phyloP scores from a whole-genome alignment of 2,329 filamentous ascomycete genomes.

The Fusarium sp. region DNA sequence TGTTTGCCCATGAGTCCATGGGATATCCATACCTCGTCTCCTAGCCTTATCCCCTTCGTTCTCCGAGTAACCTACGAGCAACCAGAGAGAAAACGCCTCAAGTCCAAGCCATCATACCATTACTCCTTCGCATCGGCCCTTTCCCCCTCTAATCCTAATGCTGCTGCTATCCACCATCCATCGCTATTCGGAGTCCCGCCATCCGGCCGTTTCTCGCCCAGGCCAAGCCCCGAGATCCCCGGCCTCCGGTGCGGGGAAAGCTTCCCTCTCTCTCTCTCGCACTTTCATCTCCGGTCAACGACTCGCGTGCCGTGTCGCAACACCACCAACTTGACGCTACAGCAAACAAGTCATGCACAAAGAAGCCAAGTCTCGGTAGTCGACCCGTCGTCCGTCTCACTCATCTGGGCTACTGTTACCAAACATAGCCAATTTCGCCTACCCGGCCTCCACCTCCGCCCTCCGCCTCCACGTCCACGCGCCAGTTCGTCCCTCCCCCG shows the following conservation, averaged over 20 bases:
- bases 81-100: background rate
- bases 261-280: slow-evolving; percentile 16
- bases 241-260: slow-evolving; percentile 28
- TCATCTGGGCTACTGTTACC: background rate
- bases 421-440: background rate
- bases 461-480: slow-evolving; percentile 5
- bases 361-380: slow-evolving; percentile 14
- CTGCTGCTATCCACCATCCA: background rate
- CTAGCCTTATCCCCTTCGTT: background rate
- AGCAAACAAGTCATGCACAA: background rate
- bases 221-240: slow-evolving; percentile 24
- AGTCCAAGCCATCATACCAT: slow-evolving; percentile 12
- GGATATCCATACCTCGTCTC: slow-evolving; percentile 4
- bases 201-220: slow-evolving; percentile 26
- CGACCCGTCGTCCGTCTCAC: background rate
- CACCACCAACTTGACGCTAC: background rate
- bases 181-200: slow-evolving; percentile 43
- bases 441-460: background rate
- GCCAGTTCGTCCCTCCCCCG: slow-evolving; percentile 6
- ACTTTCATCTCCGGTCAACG: slow-evolving; percentile 35
- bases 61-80: background rate
- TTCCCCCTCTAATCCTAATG: background rate
- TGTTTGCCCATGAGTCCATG: background rate
- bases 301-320: slow-evolving; percentile 3
- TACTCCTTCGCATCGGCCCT: slow-evolving; percentile 10